Conservation (phyloP, 345 rosid genomes). For the Clarkia xantiana region DNA sequence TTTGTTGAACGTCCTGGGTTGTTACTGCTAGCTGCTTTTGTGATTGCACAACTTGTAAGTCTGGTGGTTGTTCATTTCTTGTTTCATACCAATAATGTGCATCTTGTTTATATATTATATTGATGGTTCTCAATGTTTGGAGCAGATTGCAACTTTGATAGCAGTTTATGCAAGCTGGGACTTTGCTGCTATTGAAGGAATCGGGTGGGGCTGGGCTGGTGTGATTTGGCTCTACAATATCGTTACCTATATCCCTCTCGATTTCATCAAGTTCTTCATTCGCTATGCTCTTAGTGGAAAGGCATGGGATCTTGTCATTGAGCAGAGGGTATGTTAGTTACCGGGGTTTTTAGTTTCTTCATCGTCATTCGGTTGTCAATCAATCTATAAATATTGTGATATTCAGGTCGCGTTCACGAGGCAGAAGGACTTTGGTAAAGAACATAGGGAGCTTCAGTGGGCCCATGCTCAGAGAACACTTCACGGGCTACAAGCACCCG, state of each 20-base stretch:
- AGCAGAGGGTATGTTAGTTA: constrained; percentile 33
- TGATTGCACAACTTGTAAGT: constrained; percentile 36
- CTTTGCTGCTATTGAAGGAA: constrained; percentile 9
- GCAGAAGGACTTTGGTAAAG: constrained; percentile 36
- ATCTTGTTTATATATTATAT: no score
- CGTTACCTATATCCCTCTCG: constrained; percentile 34
- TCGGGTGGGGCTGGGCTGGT: constrained; percentile 60
- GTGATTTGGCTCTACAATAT: constrained; percentile 47
- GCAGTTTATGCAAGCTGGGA: constrained; percentile 48
- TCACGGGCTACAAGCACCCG: constrained; percentile 39
- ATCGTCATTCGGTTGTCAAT: no score
- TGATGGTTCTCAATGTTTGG: background rate
- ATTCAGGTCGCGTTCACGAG: constrained; percentile 41
- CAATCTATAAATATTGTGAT: background rate
- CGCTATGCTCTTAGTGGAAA: constrained; percentile 39
- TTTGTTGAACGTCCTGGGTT: constrained; percentile 41
- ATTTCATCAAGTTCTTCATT: constrained; percentile 34
- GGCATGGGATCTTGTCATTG: constrained; percentile 55
- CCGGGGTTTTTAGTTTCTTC: background rate
- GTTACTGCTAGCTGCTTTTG: constrained; percentile 30
- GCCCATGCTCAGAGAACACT: constrained; percentile 46
- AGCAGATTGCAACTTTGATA: constrained; percentile 37
- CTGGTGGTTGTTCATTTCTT: no score
- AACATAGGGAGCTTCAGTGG: constrained; percentile 45
- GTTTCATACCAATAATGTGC: no score